phyloP scores from a whole-genome alignment of 345 rosid genomes.

The Brassica napus region Da-Ae NC_063436.1:4406001-4406500 shows the following conservation, averaged over 20 bases:
- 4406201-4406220: not conserved
- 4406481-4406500: not conserved
- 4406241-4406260: not conserved
- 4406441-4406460: too few relatives aligned
- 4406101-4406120: too few relatives aligned
- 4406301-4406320: not conserved
- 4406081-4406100: too few relatives aligned
- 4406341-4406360: not conserved
- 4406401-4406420: not conserved
- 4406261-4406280: not conserved
- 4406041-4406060: too few relatives aligned
- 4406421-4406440: too few relatives aligned
- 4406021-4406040: too few relatives aligned
- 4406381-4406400: not conserved
- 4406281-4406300: not conserved
- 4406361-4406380: not conserved
- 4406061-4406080: too few relatives aligned
- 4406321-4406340: not conserved
- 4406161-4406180: not conserved
- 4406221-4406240: not conserved
- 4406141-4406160: not conserved
- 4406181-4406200: not conserved
- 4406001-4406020: too few relatives aligned
- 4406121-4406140: conserved; percentile 1
- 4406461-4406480: not conserved